Base-by-base conservation (phyloP, 495 filamentous ascomycete genomes). In the Penicillium waksmanii region DNA sequence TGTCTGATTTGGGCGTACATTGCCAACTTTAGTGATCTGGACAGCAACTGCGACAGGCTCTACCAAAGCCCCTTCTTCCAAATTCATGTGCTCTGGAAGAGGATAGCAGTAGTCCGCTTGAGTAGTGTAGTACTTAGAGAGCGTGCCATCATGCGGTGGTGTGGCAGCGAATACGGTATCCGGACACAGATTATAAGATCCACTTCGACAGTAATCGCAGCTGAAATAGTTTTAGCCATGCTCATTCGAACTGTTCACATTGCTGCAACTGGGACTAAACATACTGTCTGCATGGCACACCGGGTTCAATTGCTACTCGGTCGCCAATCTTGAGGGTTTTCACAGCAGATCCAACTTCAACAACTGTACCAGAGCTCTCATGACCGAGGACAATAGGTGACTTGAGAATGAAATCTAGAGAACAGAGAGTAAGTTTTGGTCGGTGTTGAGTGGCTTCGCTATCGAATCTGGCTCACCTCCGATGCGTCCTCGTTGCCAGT, bases 101-200 rank as follows among this genome's bases (percentile, higher is more conserved):
- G 85, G 86, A 69, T 92, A 93, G 79, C 90, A 93, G 68, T 90
- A 93, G 72, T 94, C 90, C 35, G 84, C 82, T 13, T 89, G 87
- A 5, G 89, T 81, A 35, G 72, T 71, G 78, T 89, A 95, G 79
- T 90, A 96, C 51, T 89, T 87, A 10, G 89, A 84, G 25, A 97
- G 79, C 0, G 91, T 93, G 35, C 93, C 93, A 62, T 84, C 84
- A 73, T 87, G 84, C 1, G 92, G 93, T 3, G 93, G 93, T 0
- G 90, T 93, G 4, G 93, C 92, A 52, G 92, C 91, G 68, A 97
- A 96, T 19, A 74, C 73, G 84, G 93, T 96, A 61, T 90, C 87
- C 1, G 59, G 66, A 36, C 79, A 81, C 18, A 80, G 66, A 61
- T 80, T 74, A 59, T 82, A 80, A 4, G 58, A 66, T 33, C 78